Percentiles rank a stretch among this genome's conserved stretches.
phyloP scores from a whole-genome alignment of 768 basidiomycete species.

The Mycena vitilis region DNA sequence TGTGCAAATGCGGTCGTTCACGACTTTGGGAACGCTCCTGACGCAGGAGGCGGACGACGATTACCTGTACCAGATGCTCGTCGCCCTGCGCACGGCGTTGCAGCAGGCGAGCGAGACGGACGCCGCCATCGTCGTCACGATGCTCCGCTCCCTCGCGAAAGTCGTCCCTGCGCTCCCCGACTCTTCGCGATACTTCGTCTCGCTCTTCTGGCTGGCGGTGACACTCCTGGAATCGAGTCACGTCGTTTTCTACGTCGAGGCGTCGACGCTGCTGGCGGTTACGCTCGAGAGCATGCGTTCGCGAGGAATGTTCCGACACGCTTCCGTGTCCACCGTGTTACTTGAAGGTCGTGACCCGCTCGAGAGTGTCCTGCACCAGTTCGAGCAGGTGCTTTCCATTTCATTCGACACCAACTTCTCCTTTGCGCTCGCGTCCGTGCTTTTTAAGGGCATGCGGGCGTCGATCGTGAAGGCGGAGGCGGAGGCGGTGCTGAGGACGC shows the following conservation, averaged over 20 bases:
- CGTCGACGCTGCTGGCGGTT: constrained; percentile 72
- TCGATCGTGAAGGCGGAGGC: constrained; percentile 71
- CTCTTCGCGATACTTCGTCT: constrained; percentile 77
- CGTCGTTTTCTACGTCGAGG: constrained; percentile 75
- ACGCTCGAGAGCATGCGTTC: constrained; percentile 73
- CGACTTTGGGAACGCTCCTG: constrained; percentile 85
- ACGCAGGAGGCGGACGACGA: constrained; percentile 91
- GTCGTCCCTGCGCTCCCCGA: constrained; percentile 77
- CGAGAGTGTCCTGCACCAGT: constrained; percentile 75
- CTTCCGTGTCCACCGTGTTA: constrained; percentile 65
- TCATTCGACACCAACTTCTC: constrained; percentile 85
- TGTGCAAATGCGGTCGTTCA: constrained; percentile 90
- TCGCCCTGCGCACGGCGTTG: constrained; percentile 83
- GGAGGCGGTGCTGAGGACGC: constrained; percentile 67
- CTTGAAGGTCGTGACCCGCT: constrained; percentile 72
- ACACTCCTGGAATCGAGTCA: constrained; percentile 85
- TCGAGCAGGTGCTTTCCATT: constrained; percentile 79
- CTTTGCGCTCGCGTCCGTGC: constrained; percentile 82
- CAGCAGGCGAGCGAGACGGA: constrained; percentile 75
- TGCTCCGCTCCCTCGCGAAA: constrained; percentile 87
- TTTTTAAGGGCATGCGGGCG: constrained; percentile 89
- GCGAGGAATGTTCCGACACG: constrained; percentile 67
- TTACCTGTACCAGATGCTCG: constrained; percentile 91
- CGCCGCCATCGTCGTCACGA: constrained; percentile 81
- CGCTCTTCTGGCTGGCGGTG: constrained; percentile 90